Percentiles rank a stretch among this genome's conserved stretches.
Evolutionary conservation across 129 eudicot species (phyloP).

Genomic region (Lactuca saligna): DNA sequence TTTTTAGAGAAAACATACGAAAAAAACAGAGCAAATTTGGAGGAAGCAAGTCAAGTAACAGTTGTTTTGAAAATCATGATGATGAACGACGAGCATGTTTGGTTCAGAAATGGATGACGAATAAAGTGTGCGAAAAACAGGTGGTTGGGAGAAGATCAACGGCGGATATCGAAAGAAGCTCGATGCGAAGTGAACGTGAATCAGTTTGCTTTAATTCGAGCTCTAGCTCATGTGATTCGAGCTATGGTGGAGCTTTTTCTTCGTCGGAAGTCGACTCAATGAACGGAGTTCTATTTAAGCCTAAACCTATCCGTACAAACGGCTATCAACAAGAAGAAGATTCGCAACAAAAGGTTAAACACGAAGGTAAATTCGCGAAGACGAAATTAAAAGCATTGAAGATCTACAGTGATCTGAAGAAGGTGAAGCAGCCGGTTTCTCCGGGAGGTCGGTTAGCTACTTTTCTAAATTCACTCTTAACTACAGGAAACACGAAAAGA

Average conservation of each 20-base stretch:
- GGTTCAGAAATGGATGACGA: conserved; percentile 66
- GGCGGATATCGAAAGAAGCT: conserved; percentile 32
- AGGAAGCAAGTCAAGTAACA: not conserved
- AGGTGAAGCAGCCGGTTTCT: conserved; percentile 67
- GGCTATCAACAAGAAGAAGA: conserved; percentile 25
- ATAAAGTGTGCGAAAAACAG: conserved; percentile 31
- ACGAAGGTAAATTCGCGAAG: conserved; percentile 53
- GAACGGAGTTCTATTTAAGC: conserved; percentile 26
- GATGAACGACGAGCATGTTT: conserved; percentile 19
- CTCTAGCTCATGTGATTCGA: conserved; percentile 67
- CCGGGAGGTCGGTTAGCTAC: conserved; percentile 67
- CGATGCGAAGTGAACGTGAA: conserved; percentile 9
- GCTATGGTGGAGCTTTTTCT: conserved; percentile 42
- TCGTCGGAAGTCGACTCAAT: conserved; percentile 51
- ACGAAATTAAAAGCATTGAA: conserved; percentile 63
- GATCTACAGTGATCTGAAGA: conserved; percentile 70
- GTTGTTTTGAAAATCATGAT: conserved; percentile 10
- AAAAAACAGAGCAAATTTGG: conserved; percentile 17
- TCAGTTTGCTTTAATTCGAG: conserved; percentile 32
- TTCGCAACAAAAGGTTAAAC: conserved; percentile 29
- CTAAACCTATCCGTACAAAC: conserved; percentile 55
- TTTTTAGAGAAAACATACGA: conserved; percentile 26
- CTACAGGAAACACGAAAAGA: conserved; percentile 39
- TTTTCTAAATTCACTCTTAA: conserved; percentile 64
- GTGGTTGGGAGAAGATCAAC: conserved; percentile 38